Evolutionary conservation across 805 yeast genomes (phyloP), one percentile per base, ranked within the genome.

Genomic region (Cephaloascus albidus): DNA sequence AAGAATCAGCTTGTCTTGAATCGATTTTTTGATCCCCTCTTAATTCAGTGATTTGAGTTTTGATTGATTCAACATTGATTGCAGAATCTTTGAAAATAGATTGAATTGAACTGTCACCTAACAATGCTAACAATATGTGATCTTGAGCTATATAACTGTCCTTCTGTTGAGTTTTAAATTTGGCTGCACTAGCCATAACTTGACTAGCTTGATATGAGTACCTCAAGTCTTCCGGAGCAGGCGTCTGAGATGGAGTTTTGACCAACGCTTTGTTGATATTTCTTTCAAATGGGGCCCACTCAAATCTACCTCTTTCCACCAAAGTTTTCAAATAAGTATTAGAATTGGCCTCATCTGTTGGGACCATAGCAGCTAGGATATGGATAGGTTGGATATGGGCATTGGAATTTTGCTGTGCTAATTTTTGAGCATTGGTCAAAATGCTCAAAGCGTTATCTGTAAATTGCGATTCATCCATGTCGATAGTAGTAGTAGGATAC

Each of bases 141-240:
- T 93, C 98, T 64, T 90, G 97, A 1, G 96, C 97, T 40, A 93
- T 74, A 54, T 76, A 93, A 16, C 81, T 70, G 61, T 93, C 98
- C 59, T 90, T 90, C 58, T 90, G 98, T 51, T 84, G 84, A 38
- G 78, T 69, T 61, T 85, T 84, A 52, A 87, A 76, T 55, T 87
- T 84, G 37, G 71, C 70, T 14, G 97, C 94, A 31, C 74, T 76
- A 46, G 74, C 74, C 36, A 93, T 58, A 17, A 93, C 76, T 55
- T 78, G 81, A 17, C 85, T 86, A 27, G 88, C 70, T n/a, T 86
- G 74, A 33, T 81, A 76, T 41, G 87, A 74, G 46, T 94, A 82
- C 18, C 81, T 66, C 2, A 88, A 71, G 45, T 87, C 89, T 12
- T 78, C 71, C 15, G 97, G 96, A 2, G 97, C 82, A 2, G 98